Conservation (phyloP, 768 basidiomycete species). For the Mycena polygramma region DNA sequence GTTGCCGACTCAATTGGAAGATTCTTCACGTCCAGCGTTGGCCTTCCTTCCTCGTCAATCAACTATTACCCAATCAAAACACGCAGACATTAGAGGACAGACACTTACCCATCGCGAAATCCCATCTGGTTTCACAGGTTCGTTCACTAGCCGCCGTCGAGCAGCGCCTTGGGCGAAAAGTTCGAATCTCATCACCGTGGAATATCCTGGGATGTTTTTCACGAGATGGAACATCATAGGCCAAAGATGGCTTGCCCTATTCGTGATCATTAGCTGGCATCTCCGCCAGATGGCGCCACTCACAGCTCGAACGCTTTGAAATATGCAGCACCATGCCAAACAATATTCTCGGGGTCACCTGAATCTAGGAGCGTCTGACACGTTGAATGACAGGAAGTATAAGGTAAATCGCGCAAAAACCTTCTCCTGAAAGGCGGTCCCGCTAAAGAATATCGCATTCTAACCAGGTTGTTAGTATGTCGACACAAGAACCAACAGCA, state of each 20-base stretch:
- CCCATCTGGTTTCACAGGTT: too few relatives aligned
- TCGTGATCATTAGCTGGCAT: neutral
- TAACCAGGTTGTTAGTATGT: neutral
- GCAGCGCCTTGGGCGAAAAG: too few relatives aligned
- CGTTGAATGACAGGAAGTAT: neutral
- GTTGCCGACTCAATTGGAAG: neutral
- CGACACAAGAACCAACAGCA: neutral
- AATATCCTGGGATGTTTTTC: neutral
- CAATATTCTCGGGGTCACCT: neutral
- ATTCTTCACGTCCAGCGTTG: neutral
- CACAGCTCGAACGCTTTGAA: neutral
- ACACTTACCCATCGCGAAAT: too few relatives aligned
- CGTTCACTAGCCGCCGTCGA: too few relatives aligned
- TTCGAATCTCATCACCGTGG: too few relatives aligned
- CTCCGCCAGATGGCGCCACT: neutral
- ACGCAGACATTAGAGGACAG: neutral
- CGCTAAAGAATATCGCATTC: neutral
- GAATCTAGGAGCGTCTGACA: neutral
- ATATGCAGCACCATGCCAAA: neutral
- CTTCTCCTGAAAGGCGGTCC: neutral
- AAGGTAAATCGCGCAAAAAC: neutral
- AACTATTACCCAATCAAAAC: neutral
- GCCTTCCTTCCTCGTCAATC: neutral
- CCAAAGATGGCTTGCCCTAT: neutral
- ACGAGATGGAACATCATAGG: neutral